Percentiles rank a stretch among this genome's conserved stretches.
phyloP scores from a whole-genome alignment of 345 rosid genomes.

The Pelargonium nanum region DNA sequence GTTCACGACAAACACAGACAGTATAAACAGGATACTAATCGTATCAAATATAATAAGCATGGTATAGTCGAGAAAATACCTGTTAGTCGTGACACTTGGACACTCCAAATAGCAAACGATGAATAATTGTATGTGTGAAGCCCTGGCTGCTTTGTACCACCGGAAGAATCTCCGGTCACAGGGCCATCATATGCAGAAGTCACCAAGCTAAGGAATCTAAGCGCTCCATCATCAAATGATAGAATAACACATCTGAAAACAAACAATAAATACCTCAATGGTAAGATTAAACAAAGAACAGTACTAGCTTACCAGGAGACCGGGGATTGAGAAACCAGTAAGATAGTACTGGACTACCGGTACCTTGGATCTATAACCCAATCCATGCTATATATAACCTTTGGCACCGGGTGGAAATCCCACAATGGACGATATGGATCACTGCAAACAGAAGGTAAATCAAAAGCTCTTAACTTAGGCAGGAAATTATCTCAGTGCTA shows the following conservation, averaged over 20 bases:
- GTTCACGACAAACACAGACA: no score
- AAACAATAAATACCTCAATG: conserved; percentile 10
- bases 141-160: conserved; percentile 60
- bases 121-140: conserved; percentile 49
- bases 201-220: conserved; percentile 58
- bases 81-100: conserved; percentile 70
- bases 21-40: no score
- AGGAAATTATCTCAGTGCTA: not conserved
- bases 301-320: not conserved
- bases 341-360: not conserved
- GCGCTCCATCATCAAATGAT: conserved; percentile 70
- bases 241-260: conserved; percentile 51
- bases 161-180: conserved; percentile 49
- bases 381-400: conserved; percentile 59
- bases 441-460: conserved; percentile 35
- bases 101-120: conserved; percentile 67
- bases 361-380: conserved; percentile 81
- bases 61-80: conserved; percentile 23
- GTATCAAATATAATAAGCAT: no score
- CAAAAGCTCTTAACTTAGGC: not conserved
- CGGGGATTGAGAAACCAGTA: not conserved
- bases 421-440: conserved; percentile 81
- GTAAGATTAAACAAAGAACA: conserved; percentile 1
- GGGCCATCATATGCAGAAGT: conserved; percentile 74
- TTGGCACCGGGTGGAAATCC: conserved; percentile 58